These are phyloP conservation scores for Aureobasidium sp. DNA, from an alignment of 2,329 filamentous ascomycete species.

Conservation along the genomic window DNA sequence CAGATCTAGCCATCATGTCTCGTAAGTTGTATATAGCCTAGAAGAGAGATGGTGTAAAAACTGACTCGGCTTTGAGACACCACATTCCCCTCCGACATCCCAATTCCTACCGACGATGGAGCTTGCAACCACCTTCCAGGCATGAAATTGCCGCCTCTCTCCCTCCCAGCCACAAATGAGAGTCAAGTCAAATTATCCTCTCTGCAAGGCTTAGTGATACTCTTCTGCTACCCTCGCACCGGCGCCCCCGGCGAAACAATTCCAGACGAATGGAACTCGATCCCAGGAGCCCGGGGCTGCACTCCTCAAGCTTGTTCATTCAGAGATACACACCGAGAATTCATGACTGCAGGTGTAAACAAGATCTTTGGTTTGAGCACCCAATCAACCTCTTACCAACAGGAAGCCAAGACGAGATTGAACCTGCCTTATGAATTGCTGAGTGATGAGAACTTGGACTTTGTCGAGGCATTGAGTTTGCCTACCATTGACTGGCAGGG, in stretches of 20 bases:
- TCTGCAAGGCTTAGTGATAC: slow-evolving; percentile 29
- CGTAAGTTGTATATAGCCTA: not conserved
- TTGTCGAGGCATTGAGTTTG: slow-evolving; percentile 27
- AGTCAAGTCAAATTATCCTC: slow-evolving; percentile 25
- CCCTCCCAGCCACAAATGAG: slow-evolving; percentile 27
- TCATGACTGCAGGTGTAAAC: slow-evolving; percentile 24
- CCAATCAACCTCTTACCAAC: slow-evolving; percentile 32
- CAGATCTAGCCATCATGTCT: not conserved
- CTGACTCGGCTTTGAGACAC: not conserved
- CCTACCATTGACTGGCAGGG: slow-evolving; percentile 34
- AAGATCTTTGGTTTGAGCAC: slow-evolving; percentile 33
- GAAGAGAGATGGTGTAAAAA: too few relatives aligned
- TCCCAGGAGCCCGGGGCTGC: slow-evolving; percentile 36
- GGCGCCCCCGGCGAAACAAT: slow-evolving; percentile 32
- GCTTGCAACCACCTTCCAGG: slow-evolving; percentile 30
- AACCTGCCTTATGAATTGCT: slow-evolving; percentile 34
- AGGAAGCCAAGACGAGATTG: slow-evolving; percentile 29
- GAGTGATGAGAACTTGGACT: slow-evolving; percentile 31
- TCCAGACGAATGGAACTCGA: slow-evolving; percentile 33
- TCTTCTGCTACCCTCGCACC: slow-evolving; percentile 37
- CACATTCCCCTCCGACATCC: slow-evolving; percentile 27
- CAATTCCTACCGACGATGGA: slow-evolving; percentile 33
- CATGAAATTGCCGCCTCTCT: slow-evolving; percentile 24
- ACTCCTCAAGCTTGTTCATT: slow-evolving; percentile 38
- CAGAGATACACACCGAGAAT: slow-evolving; percentile 26